phyloP scores from a whole-genome alignment of 345 rosid genomes.

The Salix purpurea region DNA sequence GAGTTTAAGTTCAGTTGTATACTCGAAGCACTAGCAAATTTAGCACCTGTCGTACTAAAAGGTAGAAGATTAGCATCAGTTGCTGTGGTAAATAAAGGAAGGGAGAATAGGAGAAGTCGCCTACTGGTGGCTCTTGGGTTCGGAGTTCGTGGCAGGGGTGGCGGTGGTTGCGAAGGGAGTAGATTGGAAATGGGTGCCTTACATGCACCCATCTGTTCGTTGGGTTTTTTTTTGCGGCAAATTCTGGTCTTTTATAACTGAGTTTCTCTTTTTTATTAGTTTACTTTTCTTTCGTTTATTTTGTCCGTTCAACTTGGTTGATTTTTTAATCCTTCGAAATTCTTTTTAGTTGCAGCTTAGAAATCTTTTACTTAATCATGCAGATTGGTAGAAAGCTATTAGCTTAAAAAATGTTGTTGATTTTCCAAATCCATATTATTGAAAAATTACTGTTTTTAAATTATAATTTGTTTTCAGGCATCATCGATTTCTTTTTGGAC shows the following conservation, averaged over 20 bases:
- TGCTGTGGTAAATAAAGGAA: constrained; percentile 23
- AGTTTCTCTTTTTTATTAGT: neutral
- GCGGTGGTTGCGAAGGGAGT: constrained; percentile 10
- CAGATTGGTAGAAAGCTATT: too few relatives aligned
- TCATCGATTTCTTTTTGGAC: too few relatives aligned
- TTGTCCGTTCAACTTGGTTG: neutral
- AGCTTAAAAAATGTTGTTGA: too few relatives aligned
- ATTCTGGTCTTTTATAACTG: neutral
- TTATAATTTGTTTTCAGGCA: too few relatives aligned
- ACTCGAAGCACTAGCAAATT: neutral
- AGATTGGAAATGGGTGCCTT: constrained; percentile 35
- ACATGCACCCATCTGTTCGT: constrained; percentile 25
- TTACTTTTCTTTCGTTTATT: neutral
- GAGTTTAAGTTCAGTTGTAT: neutral
- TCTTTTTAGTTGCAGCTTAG: neutral
- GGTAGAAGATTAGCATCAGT: constrained; percentile 1
- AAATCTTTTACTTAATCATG: neutral
- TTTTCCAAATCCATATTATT: neutral
- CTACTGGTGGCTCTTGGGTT: constrained; percentile 11
- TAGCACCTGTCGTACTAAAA: neutral
- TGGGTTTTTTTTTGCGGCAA: neutral
- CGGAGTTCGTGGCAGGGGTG: neutral
- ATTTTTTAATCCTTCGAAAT: neutral
- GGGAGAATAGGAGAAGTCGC: constrained; percentile 37
- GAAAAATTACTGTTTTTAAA: too few relatives aligned